A percentile compares a stretch with the other conserved stretches of the same genome.
Evolutionary conservation across 306 rosid species (phyloP).

Genomic region (Cucurbita ficifolia): DNA sequence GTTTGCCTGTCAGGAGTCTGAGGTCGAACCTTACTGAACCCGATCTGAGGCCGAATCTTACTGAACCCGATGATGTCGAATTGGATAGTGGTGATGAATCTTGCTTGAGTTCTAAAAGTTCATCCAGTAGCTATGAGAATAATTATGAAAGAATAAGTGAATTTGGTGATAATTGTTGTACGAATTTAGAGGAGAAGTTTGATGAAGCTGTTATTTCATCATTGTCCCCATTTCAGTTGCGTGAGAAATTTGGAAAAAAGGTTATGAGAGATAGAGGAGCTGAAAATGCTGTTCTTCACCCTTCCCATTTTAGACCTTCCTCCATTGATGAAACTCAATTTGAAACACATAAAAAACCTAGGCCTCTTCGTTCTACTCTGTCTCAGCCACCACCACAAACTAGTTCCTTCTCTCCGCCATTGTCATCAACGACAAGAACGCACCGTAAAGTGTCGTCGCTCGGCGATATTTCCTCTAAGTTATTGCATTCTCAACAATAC

Average conservation of each 20-base stretch:
- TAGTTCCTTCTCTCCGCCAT: slow-evolving; percentile 44
- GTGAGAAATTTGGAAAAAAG: slow-evolving; percentile 28
- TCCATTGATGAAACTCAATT: slow-evolving; percentile 62
- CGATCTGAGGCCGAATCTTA: slow-evolving; percentile 30
- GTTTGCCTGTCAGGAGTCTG: slow-evolving; percentile 75
- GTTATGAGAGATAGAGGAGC: slow-evolving; percentile 22
- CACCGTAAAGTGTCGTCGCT: slow-evolving; percentile 7
- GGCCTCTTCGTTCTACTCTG: slow-evolving; percentile 22
- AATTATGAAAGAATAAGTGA: slow-evolving; percentile 18
- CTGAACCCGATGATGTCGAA: slow-evolving; percentile 20
- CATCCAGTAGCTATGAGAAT: slow-evolving; percentile 19
- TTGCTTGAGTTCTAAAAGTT: slow-evolving; percentile 41
- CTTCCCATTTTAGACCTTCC: slow-evolving; percentile 46
- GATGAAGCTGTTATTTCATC: slow-evolving; percentile 28
- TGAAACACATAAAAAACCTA: slow-evolving; percentile 29
- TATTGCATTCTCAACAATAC: slow-evolving; percentile 28
- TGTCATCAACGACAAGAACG: slow-evolving; percentile 24
- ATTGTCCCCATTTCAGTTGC: slow-evolving; percentile 39
- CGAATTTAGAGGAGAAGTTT: slow-evolving; percentile 29
- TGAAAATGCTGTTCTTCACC: slow-evolving; percentile 8
- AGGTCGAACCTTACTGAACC: slow-evolving; percentile 23
- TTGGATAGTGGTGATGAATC: slow-evolving; percentile 35
- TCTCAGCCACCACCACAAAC: slow-evolving; percentile 42
- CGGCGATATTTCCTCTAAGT: slow-evolving; percentile 21
- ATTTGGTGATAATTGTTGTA: slow-evolving; percentile 37